phyloP scores from a whole-genome alignment of 352 stramenopile species.

The Phytophthora lateralis region DNA sequence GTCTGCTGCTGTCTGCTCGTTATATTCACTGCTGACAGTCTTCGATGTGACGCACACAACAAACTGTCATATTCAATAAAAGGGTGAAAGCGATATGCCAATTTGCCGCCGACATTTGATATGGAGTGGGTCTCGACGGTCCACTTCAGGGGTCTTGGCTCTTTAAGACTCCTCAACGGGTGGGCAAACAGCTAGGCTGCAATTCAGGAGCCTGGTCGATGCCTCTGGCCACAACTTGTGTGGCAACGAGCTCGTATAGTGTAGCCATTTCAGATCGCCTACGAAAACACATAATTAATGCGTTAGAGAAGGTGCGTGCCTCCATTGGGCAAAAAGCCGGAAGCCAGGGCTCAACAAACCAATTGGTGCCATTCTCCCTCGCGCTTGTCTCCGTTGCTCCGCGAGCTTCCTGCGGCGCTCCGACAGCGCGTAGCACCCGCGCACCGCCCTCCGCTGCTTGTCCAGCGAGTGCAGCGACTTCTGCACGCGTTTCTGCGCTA shows the following conservation, averaged over 20 bases:
- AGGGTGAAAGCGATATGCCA: too few relatives aligned
- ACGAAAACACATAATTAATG: not conserved
- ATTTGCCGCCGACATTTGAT: too few relatives aligned
- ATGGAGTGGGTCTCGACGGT: too few relatives aligned
- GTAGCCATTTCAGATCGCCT: constrained; percentile 1
- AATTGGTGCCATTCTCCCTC: constrained; percentile 37
- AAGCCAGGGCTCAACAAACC: constrained; percentile 14
- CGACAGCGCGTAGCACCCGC: not conserved
- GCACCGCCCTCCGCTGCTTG: not conserved
- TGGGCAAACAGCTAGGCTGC: too few relatives aligned
- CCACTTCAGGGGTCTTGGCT: too few relatives aligned
- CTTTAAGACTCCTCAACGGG: too few relatives aligned
- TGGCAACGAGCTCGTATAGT: not conserved
- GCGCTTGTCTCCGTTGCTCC: constrained; percentile 16
- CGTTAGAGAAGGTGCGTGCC: not conserved
- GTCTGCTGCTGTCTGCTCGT: too few relatives aligned
- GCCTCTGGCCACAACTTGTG: too few relatives aligned
- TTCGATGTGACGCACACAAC: too few relatives aligned
- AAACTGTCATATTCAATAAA: too few relatives aligned
- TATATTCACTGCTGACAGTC: too few relatives aligned
- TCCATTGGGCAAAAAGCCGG: constrained; percentile 15
- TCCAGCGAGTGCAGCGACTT: constrained; percentile 2
- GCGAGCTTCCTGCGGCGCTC: constrained; percentile 17
- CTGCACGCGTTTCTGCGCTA: not conserved
- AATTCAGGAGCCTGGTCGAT: too few relatives aligned